Evolutionary conservation across 2,329 filamentous ascomycete genomes (phyloP), one percentile per base, ranked within the genome.

Genomic region (Orbilia javanica): DNA sequence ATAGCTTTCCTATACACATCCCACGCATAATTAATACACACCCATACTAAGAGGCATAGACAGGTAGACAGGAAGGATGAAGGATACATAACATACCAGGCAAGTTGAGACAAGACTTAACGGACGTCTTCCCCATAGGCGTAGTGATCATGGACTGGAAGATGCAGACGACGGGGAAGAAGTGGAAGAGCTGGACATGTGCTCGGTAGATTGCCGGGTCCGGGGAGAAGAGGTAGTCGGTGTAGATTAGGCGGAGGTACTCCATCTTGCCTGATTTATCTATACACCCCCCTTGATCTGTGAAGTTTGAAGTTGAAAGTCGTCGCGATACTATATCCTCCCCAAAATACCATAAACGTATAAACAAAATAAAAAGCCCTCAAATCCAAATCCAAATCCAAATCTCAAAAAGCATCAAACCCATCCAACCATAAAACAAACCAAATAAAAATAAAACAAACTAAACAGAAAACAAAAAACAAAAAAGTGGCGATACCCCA

Each of bases 41-140:
- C 44, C 31, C 42, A n/a, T 25, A 66, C 4, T 5, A 20, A 34
- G 22, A 18, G 10, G 11, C 22, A 46, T 44, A 44, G 1, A 44
- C 39, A 39, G 8, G 5, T 46, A 39, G 36, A 13, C 11, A 39
- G 2, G 11, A 5, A 13, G 36, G 52, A 4, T 42, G 27, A n/a
- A 10, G 22, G 18, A 27, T 15, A 15, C 29, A 15, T 3, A n/a
- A n/a, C n/a, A 15, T 93, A 79, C 96, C 96, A 1, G 94, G 93
- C n/a, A 98, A 84, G 85, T 99, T 99, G 83, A 96, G 86, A 11
- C 85, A 85, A 81, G 91, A 94, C 2, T 87, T 83, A 18, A 90
- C 88, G 2, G 93, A 97, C 1, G 94, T 97, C 85, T 98, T 98
- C 84, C 96, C 96, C 86, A 95, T 93, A 63, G 93, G 93, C 27